A percentile compares a stretch with the other conserved stretches of the same genome.
These are phyloP conservation scores for Pezicula carpinea DNA, from an alignment of 2,329 filamentous ascomycete species.

Conservation along the genomic window DNA sequence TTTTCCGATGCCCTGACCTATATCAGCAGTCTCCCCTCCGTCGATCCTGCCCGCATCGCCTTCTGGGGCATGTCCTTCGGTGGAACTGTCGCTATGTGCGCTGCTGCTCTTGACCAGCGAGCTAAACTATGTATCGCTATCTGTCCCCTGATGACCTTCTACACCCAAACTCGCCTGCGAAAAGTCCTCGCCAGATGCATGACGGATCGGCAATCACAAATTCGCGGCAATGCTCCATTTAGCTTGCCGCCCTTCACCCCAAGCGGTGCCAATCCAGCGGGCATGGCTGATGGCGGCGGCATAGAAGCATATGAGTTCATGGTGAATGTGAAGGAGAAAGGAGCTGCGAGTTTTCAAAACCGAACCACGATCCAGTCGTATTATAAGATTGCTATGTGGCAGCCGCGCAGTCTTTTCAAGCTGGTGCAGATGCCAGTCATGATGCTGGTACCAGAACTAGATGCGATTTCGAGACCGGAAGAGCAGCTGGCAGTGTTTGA, in stretches of 20 bases:
- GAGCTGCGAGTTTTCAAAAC: not conserved
- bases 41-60: constrained; percentile 29
- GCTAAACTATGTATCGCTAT: constrained; percentile 31
- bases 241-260: constrained; percentile 32
- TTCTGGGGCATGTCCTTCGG: constrained; percentile 33
- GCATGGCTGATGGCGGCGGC: not conserved
- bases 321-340: not conserved
- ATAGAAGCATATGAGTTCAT: not conserved
- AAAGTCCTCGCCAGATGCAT: constrained; percentile 28
- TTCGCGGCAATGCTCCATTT: constrained; percentile 33
- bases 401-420: constrained; percentile 1
- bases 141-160: constrained; percentile 12
- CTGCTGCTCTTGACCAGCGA: constrained; percentile 34
- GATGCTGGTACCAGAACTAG: constrained; percentile 6
- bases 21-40: constrained; percentile 23
- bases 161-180: not conserved
- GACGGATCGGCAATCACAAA: constrained; percentile 35
- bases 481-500: constrained; percentile 8
- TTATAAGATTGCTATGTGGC: constrained; percentile 3
- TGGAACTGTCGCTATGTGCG: constrained; percentile 32
- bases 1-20: constrained; percentile 33
- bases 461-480: constrained; percentile 2
- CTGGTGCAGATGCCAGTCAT: constrained; percentile 2
- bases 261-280: constrained; percentile 16
- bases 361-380: constrained; percentile 5